Evolutionary conservation across 2,329 filamentous ascomycete genomes (phyloP).

Genomic region (Ophiostoma novo-ulmi): DNA sequence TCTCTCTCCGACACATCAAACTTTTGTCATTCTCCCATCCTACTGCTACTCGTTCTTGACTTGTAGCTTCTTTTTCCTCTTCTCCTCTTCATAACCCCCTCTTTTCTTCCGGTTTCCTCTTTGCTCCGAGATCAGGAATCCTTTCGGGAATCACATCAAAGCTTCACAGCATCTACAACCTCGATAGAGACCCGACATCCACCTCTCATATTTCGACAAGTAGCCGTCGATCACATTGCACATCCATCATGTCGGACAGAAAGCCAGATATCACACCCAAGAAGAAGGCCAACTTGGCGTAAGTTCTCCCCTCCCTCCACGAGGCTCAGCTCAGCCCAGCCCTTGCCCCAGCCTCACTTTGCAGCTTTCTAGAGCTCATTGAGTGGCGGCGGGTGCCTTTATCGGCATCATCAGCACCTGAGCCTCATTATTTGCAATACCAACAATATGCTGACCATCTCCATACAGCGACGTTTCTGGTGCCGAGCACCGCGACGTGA

Average conservation of each 20-base stretch:
- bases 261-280: constrained; percentile 26
- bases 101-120: constrained; percentile 5
- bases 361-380: background rate
- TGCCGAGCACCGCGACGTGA: constrained; percentile 69
- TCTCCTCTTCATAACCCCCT: background rate
- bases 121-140: constrained; percentile 9
- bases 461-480: constrained; percentile 76
- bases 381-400: background rate
- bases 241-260: constrained; percentile 63
- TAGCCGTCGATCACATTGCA: background rate
- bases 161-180: background rate
- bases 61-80: constrained; percentile 8
- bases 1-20: background rate
- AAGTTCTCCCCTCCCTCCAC: constrained; percentile 37
- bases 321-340: background rate
- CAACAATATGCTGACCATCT: constrained; percentile 36
- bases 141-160: background rate
- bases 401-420: background rate
- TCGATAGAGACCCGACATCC: background rate
- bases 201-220: background rate
- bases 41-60: constrained; percentile 11
- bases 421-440: constrained; percentile 17
- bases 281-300: constrained; percentile 75
- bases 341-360: constrained; percentile 1
- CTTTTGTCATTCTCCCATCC: background rate